Base-by-base conservation (phyloP, 2,329 filamentous ascomycete genomes). In the Botrytis hyacinthi region DNA sequence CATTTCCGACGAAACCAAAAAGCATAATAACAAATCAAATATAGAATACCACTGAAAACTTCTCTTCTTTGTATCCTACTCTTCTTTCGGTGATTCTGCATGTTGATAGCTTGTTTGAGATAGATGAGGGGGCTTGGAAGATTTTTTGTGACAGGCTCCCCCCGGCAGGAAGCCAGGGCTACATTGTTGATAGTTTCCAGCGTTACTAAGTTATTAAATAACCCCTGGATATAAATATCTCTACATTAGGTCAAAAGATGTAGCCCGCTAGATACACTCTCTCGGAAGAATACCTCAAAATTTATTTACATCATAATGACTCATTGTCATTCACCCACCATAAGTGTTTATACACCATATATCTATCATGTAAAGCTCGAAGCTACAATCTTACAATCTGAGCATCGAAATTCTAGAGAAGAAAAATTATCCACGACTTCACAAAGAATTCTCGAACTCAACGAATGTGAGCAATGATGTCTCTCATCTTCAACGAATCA, bases 381-480 rank as follows among this genome's bases (percentile, higher is more conserved):
- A 16, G n/a, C 16, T 57, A 16, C 3, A 16, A 2, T 3, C 3
- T 3, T 8, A 29, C 0, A 29, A 57, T 29, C n/a, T 29, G n/a
- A 32, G n/a, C 1, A 29, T 8, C 7, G 3, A 18, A 54, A 1
- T 18, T 16, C 5, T 29, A 2, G 6, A 54, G 6, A n/a, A 29
- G 0, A n/a, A 3, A 8, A 18, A 54, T n/a, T 18, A 6, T 29
- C 51, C 26, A 2, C 4, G 6, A n/a, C 5, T 54, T n/a, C 51
- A 54, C 26, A 14, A 14, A 5, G 9, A 48, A 4, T 46, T 22
- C 3, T 46, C 2, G 10, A 14, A 3, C 22, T 5, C 10, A 51
- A n/a, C 14, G 48, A 12, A 51, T 14, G 14, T 16, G 26, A 54
- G 29, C 5, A 14, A 7, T 54, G 26, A 8, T 29, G 12, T 54